Evolutionary conservation across 1,284 basidiomycete genomes (phyloP).

Genomic region (Moesziomyces antarcticus): DNA sequence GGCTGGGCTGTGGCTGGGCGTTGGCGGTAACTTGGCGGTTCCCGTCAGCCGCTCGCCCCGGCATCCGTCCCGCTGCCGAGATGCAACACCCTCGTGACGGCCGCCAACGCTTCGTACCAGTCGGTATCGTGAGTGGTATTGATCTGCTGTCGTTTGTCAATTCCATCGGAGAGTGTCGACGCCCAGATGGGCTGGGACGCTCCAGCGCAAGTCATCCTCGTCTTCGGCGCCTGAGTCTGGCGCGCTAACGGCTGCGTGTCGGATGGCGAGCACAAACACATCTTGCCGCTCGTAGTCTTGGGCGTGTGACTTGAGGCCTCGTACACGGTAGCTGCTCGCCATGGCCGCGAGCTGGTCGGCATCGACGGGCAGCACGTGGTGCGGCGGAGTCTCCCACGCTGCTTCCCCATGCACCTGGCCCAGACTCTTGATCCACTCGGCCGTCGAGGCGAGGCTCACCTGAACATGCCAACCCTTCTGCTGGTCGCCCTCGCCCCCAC

Average conservation of each 20-base stretch:
- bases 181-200: slow-evolving; percentile 22
- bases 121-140: too few relatives aligned
- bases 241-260: slow-evolving; percentile 8
- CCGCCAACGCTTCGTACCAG: too few relatives aligned
- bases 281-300: neutral
- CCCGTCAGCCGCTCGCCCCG: too few relatives aligned
- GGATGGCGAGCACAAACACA: slow-evolving; percentile 18
- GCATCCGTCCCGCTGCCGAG: too few relatives aligned
- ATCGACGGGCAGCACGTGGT: slow-evolving; percentile 5
- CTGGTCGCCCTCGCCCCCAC: neutral
- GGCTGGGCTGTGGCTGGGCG: too few relatives aligned
- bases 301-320: slow-evolving; percentile 2
- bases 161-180: slow-evolving; percentile 25
- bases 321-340: slow-evolving; percentile 13
- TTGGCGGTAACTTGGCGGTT: too few relatives aligned
- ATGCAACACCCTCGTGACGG: too few relatives aligned
- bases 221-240: neutral
- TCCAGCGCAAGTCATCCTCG: slow-evolving; percentile 8
- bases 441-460: slow-evolving; percentile 26
- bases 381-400: slow-evolving; percentile 20
- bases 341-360: slow-evolving; percentile 1
- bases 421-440: slow-evolving; percentile 30
- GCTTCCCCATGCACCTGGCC: slow-evolving; percentile 20
- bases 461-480: slow-evolving; percentile 30
- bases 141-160: neutral